A percentile compares a stretch with the other conserved stretches of the same genome.
phyloP scores from a whole-genome alignment of 2,329 filamentous ascomycete genomes.

The Fusarium domesticum region DNA sequence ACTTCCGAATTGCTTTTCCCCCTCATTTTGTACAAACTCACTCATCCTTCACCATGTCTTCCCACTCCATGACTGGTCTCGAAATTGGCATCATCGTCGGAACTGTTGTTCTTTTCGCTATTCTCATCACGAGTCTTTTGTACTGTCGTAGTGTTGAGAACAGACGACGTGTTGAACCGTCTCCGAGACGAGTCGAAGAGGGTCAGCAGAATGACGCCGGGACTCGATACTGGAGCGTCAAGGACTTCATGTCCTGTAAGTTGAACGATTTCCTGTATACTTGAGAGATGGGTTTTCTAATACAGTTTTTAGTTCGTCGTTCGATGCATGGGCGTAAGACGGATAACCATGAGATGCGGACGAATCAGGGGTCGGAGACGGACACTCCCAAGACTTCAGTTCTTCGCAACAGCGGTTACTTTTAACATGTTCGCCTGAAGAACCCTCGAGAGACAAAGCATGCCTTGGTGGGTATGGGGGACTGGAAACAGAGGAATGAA shows the following conservation, averaged over 20 bases:
- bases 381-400: not conserved
- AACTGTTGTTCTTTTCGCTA: constrained; percentile 21
- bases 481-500: no score
- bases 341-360: not conserved
- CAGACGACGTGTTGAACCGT: no score
- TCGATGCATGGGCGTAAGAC: not conserved
- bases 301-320: not conserved
- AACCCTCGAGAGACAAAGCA: not conserved
- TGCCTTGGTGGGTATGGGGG: not conserved
- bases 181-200: no score
- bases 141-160: constrained; percentile 18
- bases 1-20: no score
- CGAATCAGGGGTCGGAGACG: not conserved
- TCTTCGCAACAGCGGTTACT: not conserved
- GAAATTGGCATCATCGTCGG: constrained; percentile 31
- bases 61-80: constrained; percentile 19
- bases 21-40: not conserved
- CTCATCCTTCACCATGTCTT: constrained; percentile 1
- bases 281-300: not conserved
- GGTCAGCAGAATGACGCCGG: no score
- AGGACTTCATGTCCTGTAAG: not conserved
- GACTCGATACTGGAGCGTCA: not conserved
- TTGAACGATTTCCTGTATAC: not conserved
- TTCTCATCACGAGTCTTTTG: constrained; percentile 24
- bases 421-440: not conserved